These are phyloP conservation scores for Boehmeria nivea DNA, from an alignment of 306 rosid genomes.

Conservation along the genomic window DNA sequence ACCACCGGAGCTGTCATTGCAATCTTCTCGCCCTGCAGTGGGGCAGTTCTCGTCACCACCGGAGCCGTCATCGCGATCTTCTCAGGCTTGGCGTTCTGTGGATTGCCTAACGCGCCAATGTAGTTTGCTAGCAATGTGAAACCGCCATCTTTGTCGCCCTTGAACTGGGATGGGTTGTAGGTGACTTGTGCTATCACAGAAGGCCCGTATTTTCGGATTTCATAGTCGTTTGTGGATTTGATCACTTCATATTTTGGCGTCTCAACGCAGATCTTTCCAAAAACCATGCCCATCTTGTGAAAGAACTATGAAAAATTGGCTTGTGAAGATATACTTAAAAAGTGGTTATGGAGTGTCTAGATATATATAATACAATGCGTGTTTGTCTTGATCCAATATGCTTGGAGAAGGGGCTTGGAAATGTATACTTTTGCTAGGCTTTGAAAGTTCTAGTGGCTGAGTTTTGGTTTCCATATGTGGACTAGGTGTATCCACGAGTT, in stretches of 20 bases:
- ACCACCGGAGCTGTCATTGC: conserved; percentile 83
- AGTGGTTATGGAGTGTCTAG: conserved; percentile 1
- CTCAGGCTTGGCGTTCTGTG: conserved; percentile 68
- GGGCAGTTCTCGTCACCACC: conserved; percentile 50
- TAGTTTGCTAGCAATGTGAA: conserved; percentile 62
- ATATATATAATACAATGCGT: background rate
- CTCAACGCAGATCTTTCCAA: conserved; percentile 65
- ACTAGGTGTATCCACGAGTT: conserved; percentile 19
- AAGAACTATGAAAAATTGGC: too few species aligned
- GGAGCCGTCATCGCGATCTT: conserved; percentile 85
- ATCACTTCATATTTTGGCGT: conserved; percentile 51
- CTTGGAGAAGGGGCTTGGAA: conserved; percentile 28
- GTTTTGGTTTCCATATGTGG: conserved; percentile 18
- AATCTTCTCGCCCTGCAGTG: too few species aligned
- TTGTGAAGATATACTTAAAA: background rate
- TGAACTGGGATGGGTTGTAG: conserved; percentile 65
- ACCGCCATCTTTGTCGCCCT: conserved; percentile 81
- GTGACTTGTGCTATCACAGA: conserved; percentile 68
- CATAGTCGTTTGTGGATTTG: conserved; percentile 48
- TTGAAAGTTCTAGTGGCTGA: background rate
- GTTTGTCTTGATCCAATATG: background rate
- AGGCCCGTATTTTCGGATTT: conserved; percentile 59
- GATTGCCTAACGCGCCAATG: conserved; percentile 71
- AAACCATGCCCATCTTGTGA: conserved; percentile 64
- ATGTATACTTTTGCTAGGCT: conserved; percentile 3